Evolutionary conservation across 345 rosid species (phyloP).

Genomic region (Rubroshorea leprosula): DNA sequence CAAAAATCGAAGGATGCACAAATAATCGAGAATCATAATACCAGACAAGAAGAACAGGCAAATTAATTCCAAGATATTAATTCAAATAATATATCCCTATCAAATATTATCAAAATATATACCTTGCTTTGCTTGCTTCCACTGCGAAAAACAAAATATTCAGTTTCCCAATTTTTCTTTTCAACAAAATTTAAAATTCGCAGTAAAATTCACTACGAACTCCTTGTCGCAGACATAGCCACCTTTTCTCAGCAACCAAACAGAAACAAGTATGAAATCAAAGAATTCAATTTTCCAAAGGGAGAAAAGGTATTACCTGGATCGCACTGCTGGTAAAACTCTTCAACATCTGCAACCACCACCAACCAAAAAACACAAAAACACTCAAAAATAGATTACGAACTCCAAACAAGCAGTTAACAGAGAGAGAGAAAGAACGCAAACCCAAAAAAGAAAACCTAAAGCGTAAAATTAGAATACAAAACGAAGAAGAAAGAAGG

Average conservation of each 20-base stretch:
- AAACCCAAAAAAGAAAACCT: background rate
- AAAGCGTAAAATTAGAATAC: too few species aligned
- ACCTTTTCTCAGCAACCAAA: background rate
- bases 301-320: constrained; percentile 43
- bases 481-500: background rate
- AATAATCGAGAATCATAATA: too few species aligned
- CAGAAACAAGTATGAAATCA: background rate
- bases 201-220: background rate
- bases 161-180: background rate
- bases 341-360: constrained; percentile 52
- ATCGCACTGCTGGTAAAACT: constrained; percentile 68
- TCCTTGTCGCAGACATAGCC: too few species aligned
- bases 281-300: background rate
- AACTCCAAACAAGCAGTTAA: background rate
- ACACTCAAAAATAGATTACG: background rate
- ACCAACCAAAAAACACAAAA: background rate
- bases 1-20: too few species aligned
- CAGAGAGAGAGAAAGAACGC: background rate
- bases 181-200: background rate
- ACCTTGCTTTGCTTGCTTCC: background rate
- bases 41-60: background rate
- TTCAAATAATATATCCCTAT: too few species aligned
- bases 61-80: background rate
- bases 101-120: background rate
- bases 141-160: background rate